phyloP scores from a whole-genome alignment of 148 eudicot genomes.

The Gaultheria prostrata region DNA sequence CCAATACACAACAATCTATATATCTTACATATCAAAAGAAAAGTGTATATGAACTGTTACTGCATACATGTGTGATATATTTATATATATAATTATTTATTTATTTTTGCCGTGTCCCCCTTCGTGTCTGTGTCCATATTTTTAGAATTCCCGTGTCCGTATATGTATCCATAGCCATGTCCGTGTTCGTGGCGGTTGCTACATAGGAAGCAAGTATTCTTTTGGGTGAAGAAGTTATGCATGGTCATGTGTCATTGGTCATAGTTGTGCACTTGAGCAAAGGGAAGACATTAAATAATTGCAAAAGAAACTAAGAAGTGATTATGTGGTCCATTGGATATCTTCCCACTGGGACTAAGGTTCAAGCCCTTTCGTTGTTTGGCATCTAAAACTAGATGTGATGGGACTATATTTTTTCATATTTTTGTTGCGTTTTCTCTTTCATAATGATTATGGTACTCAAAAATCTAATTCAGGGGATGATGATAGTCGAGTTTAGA shows the following conservation, averaged over 20 bases:
- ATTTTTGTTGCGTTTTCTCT: not conserved
- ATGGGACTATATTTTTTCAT: not conserved
- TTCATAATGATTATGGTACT: not conserved
- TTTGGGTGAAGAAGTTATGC: not conserved
- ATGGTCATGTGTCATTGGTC: not conserved
- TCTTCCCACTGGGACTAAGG: not conserved
- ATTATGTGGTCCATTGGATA: not conserved
- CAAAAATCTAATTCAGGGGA: not conserved
- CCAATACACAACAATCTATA: too few species aligned
- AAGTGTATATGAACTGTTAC: too few species aligned
- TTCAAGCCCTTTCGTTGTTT: not conserved
- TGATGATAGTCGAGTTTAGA: not conserved
- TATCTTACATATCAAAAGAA: too few species aligned
- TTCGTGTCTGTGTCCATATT: too few species aligned
- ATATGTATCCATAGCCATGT: too few species aligned
- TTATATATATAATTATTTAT: too few species aligned
- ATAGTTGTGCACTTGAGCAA: not conserved
- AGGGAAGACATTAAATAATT: not conserved
- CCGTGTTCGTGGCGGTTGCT: too few species aligned
- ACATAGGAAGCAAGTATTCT: constrained; percentile 1
- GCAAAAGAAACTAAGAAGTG: not conserved
- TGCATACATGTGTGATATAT: too few species aligned
- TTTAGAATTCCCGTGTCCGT: too few species aligned
- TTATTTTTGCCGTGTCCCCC: too few species aligned
- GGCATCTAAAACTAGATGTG: not conserved